These are phyloP conservation scores for Brassica incana DNA, from an alignment of 345 rosid species.

Conservation along the genomic window DNA sequence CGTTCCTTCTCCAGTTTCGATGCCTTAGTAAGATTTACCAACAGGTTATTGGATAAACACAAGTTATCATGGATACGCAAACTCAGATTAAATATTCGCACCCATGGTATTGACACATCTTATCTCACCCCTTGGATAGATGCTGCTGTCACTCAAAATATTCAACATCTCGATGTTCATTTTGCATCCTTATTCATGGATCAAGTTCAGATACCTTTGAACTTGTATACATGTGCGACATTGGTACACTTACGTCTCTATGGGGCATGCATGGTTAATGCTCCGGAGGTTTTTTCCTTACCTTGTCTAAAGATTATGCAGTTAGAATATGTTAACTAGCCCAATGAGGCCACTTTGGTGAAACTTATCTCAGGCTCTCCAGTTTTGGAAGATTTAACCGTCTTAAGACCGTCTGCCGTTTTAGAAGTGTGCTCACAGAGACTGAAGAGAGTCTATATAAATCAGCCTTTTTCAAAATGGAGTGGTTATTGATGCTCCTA, in stretches of 20 bases:
- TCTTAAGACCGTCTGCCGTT: neutral
- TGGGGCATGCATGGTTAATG: neutral
- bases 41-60: neutral
- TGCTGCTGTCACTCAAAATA: neutral
- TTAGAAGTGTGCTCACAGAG: neutral
- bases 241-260: neutral
- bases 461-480: neutral
- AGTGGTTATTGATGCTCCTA: neutral
- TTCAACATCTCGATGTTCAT: neutral
- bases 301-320: neutral
- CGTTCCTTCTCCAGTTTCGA: neutral
- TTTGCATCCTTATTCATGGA: neutral
- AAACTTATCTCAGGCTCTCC: neutral
- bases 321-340: neutral
- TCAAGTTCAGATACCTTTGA: neutral
- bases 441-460: neutral
- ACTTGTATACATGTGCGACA: neutral
- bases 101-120: neutral
- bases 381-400: neutral
- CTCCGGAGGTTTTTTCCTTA: neutral
- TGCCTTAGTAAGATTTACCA: neutral
- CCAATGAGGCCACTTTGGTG: neutral
- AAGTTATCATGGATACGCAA: neutral
- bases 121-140: neutral
- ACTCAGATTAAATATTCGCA: neutral